These are phyloP conservation scores for Sutorius australiensis DNA, from an alignment of 768 basidiomycete genomes.

Conservation along the genomic window DNA sequence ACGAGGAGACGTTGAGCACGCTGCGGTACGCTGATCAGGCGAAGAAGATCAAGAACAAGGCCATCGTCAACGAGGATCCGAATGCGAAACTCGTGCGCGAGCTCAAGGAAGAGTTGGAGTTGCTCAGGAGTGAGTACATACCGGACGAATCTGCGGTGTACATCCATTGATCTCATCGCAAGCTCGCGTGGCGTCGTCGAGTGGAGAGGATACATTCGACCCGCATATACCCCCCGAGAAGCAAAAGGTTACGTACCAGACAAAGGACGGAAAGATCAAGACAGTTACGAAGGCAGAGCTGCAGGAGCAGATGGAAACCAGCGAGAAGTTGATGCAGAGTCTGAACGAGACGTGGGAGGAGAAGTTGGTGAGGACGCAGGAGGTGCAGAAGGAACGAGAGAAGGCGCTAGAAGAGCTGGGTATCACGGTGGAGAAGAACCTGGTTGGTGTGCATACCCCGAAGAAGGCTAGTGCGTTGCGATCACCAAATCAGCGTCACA, in stretches of 20 bases:
- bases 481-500: slow-evolving; percentile 2
- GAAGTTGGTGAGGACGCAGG: slow-evolving; percentile 85
- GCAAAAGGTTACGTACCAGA: slow-evolving; percentile 93
- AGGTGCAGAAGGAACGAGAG: slow-evolving; percentile 95
- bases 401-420: slow-evolving; percentile 96
- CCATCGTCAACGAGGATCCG: slow-evolving; percentile 98
- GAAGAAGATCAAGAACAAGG: slow-evolving; percentile 99
- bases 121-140: slow-evolving; percentile 65
- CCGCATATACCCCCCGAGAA: slow-evolving; percentile 86
- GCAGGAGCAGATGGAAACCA: slow-evolving; percentile 93
- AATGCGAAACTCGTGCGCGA: slow-evolving; percentile 98
- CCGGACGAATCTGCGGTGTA: background rate
- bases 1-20: slow-evolving; percentile 95
- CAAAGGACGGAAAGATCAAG: slow-evolving; percentile 90
- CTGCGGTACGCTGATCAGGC: slow-evolving; percentile 97
- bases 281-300: slow-evolving; percentile 96
- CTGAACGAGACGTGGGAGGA: slow-evolving; percentile 97
- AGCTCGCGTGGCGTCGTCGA: slow-evolving; percentile 73
- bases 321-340: slow-evolving; percentile 92
- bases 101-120: slow-evolving; percentile 96
- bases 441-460: slow-evolving; percentile 96
- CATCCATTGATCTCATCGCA: slow-evolving; percentile 8
- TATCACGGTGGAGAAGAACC: slow-evolving; percentile 94
- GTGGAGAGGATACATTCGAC: slow-evolving; percentile 76
- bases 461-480: slow-evolving; percentile 60